These are phyloP conservation scores for Lachancea thermotolerans DNA, from an alignment of 805 yeast genomes.

Conservation along the genomic window DNA sequence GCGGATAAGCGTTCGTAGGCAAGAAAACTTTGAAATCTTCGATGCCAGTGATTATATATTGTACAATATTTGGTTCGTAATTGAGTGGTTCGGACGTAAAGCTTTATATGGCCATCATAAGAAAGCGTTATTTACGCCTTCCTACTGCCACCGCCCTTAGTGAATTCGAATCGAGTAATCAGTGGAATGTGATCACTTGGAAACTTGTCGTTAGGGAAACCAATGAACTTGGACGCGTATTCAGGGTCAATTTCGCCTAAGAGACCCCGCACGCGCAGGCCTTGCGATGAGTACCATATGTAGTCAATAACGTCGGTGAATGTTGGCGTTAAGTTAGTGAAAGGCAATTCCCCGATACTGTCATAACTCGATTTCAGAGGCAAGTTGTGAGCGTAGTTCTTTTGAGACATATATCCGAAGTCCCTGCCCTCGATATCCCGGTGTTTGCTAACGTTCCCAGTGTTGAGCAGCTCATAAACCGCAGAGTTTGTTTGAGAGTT, in stretches of 20 bases:
- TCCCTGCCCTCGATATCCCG: conserved; percentile 77
- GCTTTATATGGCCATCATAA: not conserved
- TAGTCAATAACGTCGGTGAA: conserved; percentile 93
- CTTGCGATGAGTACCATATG: conserved; percentile 84
- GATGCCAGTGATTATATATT: not conserved
- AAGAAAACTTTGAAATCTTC: not conserved
- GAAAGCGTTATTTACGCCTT: conserved; percentile 14
- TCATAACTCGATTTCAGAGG: conserved; percentile 81
- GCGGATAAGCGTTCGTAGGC: not conserved
- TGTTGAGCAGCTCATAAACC: conserved; percentile 81
- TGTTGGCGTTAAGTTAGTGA: conserved; percentile 89
- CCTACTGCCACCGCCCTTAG: conserved; percentile 36
- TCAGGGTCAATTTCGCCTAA: conserved; percentile 78
- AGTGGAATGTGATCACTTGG: conserved; percentile 95
- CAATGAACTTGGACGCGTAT: conserved; percentile 71
- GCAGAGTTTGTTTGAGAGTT: conserved; percentile 85
- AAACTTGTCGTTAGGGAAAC: conserved; percentile 88
- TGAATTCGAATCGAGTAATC: conserved; percentile 68
- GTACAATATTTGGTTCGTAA: not conserved
- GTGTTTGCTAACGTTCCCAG: conserved; percentile 70
- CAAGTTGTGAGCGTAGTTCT: conserved; percentile 78
- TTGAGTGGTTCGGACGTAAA: not conserved
- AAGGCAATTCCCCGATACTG: conserved; percentile 80
- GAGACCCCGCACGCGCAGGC: conserved; percentile 77
- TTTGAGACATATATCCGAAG: conserved; percentile 85